A percentile compares a stretch with the other conserved stretches of the same genome.
Evolutionary conservation across 768 basidiomycete species (phyloP).

Genomic region (Bullera alba): DNA sequence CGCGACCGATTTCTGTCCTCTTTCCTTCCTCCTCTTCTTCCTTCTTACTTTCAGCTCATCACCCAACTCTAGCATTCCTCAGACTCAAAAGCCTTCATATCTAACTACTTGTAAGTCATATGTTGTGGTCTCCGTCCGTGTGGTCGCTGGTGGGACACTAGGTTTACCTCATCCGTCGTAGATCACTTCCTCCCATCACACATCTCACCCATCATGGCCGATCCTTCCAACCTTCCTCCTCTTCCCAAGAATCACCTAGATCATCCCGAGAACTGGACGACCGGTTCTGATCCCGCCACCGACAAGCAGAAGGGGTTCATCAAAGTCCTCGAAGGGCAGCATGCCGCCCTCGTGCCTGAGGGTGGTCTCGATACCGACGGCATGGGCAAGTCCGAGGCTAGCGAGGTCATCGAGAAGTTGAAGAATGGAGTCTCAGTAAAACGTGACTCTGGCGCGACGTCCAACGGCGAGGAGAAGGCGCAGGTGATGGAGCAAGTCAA

Average conservation of each 20-base stretch:
- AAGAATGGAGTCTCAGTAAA: constrained; percentile 23
- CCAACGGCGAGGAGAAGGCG: neutral
- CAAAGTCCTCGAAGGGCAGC: constrained; percentile 27
- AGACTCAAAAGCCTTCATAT: neutral
- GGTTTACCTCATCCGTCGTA: neutral
- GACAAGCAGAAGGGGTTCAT: constrained; percentile 39
- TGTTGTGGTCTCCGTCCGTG: neutral
- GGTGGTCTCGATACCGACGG: constrained; percentile 22
- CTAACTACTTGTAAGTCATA: neutral
- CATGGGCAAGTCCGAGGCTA: constrained; percentile 41
- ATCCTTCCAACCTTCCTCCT: constrained; percentile 22
- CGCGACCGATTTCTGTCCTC: constrained; percentile 3
- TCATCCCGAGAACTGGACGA: constrained; percentile 39
- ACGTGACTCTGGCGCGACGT: neutral
- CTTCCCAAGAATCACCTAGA: constrained; percentile 35
- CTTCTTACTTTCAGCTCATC: neutral
- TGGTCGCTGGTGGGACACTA: no score
- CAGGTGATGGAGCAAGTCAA: neutral
- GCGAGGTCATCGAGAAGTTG: constrained; percentile 41
- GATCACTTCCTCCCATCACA: neutral
- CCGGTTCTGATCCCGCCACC: constrained; percentile 37
- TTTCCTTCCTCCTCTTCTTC: constrained; percentile 1
- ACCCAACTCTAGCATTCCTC: neutral
- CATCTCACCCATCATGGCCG: constrained; percentile 8
- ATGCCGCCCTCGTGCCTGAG: constrained; percentile 15